Conservation (phyloP, 1,284 basidiomycete species). For the Apiotrichum brassicae region DNA sequence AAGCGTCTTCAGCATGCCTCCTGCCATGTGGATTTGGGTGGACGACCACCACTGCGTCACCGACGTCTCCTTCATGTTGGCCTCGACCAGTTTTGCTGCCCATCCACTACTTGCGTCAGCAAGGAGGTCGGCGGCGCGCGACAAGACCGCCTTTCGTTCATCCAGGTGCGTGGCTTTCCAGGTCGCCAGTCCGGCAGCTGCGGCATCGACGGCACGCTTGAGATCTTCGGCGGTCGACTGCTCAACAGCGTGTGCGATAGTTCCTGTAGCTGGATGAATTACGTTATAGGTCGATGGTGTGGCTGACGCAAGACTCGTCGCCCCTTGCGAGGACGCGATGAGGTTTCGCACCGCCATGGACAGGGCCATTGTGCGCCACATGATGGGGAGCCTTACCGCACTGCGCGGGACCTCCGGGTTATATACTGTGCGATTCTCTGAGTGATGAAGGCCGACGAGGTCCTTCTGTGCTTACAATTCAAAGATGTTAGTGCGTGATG, state of each 20-base stretch:
- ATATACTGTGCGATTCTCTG: too few species aligned
- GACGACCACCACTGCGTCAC: constrained; percentile 12
- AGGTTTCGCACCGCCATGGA: not conserved
- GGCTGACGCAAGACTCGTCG: too few species aligned
- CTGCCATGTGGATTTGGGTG: constrained; percentile 9
- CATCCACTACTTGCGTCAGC: constrained; percentile 13
- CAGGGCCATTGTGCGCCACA: not conserved
- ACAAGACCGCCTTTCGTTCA: constrained; percentile 10
- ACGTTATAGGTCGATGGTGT: constrained; percentile 6
- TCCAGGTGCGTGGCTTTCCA: constrained; percentile 11
- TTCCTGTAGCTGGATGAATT: constrained; percentile 12
- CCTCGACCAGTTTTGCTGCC: constrained; percentile 6
- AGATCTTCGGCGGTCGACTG: constrained; percentile 6
- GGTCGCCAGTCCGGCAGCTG: not conserved
- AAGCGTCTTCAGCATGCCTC: constrained; percentile 3
- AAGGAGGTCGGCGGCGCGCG: constrained; percentile 10
- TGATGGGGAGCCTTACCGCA: too few species aligned
- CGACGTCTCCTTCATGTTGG: constrained; percentile 17
- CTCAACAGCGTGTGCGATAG: constrained; percentile 10
- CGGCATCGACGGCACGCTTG: constrained; percentile 4
- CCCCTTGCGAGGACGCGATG: not conserved
- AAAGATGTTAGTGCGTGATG: too few species aligned
- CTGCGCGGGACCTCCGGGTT: too few species aligned
- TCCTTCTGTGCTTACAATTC: too few species aligned
- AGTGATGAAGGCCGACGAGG: too few species aligned